Base-by-base conservation (phyloP, 2,329 filamentous ascomycete genomes). In the Epichloe hybrida region DNA sequence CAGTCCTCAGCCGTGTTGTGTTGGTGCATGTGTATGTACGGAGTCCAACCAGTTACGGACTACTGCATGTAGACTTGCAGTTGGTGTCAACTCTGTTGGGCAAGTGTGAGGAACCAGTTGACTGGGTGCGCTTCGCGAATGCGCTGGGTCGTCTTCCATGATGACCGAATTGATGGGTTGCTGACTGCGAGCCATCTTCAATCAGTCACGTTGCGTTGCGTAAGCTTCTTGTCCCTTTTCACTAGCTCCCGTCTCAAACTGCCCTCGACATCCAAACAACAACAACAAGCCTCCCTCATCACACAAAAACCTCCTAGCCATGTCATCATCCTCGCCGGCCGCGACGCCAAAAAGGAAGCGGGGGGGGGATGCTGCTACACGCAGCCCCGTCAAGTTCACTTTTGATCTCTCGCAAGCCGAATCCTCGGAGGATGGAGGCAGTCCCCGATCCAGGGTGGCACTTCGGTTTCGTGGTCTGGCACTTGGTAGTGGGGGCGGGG, bases 401-500 rank as follows among this genome's bases (percentile, higher is more conserved):
- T 78, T 78, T 56, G 69, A 74, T 51, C 55, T 62, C 43, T 50
- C 64, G 55, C 55, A 54, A 4, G 52, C 62, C 52, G 52, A 63
- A 37, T 50, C 59, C 31, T 54, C 62, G 40, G 70, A 74, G 34
- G 74, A 76, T 48, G 75, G 74, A 52, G 71, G 64, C 55, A 80
- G 77, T 55, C 76, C 77, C n/a, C 69, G 72, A 50, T 72, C 72
- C 41, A 71, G 64, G 50, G 74, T 80, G 40, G 73, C 72, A 39
- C 72, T 74, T 59, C 69, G 69, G 57, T 78, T 80, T 62, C 68
- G 69, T 48, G 72, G 75, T 51, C 68, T 80, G 48, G 71, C 67
- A 13, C 63, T 80, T 50, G 65, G 61, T 57, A 60, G 64, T 61
- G 73, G 72, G 67, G 72, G 69, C 64, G 73, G 71, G 69, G 71